These are phyloP conservation scores for Globisporangium sylvaticum DNA, from an alignment of 352 stramenopile genomes.

Conservation along the genomic window DNA sequence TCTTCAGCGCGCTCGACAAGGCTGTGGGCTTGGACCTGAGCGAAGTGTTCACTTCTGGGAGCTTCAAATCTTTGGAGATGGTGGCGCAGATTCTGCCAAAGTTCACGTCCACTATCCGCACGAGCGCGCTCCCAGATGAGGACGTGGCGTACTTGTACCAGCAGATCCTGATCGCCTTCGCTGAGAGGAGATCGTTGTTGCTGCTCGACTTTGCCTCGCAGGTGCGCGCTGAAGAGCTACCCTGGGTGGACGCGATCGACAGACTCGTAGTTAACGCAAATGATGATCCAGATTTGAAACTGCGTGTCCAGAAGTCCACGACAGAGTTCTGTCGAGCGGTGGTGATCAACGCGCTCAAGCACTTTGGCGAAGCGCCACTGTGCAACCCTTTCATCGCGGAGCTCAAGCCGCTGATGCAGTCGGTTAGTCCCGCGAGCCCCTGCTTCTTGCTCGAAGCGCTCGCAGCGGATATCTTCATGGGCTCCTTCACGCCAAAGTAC, in stretches of 20 bases:
- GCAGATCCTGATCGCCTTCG: slow-evolving; percentile 20
- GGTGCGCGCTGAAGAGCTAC: slow-evolving; percentile 11
- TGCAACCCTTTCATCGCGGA: slow-evolving; percentile 18
- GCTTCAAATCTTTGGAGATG: slow-evolving; percentile 14
- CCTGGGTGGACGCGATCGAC: slow-evolving; percentile 15
- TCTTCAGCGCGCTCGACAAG: neutral
- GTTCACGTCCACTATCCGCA: slow-evolving; percentile 3
- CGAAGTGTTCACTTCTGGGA: slow-evolving; percentile 2
- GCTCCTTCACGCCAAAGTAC: slow-evolving; percentile 18
- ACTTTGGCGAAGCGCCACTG: neutral
- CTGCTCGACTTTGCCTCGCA: slow-evolving; percentile 19
- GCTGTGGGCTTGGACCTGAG: neutral
- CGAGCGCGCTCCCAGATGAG: slow-evolving; percentile 4
- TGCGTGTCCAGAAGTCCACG: neutral
- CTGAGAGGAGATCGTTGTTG: slow-evolving; percentile 14
- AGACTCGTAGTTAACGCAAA: neutral
- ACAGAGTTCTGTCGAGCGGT: neutral
- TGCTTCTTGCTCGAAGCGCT: slow-evolving; percentile 19
- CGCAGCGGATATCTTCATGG: slow-evolving; percentile 24
- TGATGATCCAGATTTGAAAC: neutral
- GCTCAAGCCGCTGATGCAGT: slow-evolving; percentile 3
- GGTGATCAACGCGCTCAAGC: neutral
- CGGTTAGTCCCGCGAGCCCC: neutral
- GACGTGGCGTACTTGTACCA: slow-evolving; percentile 17
- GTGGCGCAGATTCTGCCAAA: slow-evolving; percentile 1